Percentiles rank a stretch among this genome's conserved stretches.
Conservation (phyloP, 495 filamentous ascomycete species). For the Letharia columbiana region DNA sequence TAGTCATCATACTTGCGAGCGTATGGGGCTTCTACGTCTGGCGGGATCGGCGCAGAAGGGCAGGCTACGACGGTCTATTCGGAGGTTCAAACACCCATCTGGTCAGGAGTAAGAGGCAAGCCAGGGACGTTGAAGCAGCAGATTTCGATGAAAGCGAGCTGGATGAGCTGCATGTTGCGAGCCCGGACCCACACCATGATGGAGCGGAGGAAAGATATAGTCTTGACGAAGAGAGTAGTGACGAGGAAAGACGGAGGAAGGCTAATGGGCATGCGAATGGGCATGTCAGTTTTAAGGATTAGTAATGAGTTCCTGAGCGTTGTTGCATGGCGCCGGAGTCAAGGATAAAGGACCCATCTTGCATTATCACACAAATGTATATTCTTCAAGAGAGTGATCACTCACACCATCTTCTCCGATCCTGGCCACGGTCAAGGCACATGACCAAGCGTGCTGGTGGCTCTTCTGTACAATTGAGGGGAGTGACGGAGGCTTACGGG, state of each 20-base stretch:
- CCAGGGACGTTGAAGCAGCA: slow-evolving; percentile 63
- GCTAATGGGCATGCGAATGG: slow-evolving; percentile 23
- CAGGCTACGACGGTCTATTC: slow-evolving; percentile 46
- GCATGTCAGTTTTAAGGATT: slow-evolving; percentile 14
- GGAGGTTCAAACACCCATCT: slow-evolving; percentile 25
- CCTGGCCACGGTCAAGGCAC: neutral
- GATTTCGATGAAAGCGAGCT: slow-evolving; percentile 89
- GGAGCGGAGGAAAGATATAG: slow-evolving; percentile 40
- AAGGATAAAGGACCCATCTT: neutral
- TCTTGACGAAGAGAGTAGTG: slow-evolving; percentile 50
- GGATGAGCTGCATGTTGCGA: slow-evolving; percentile 57
- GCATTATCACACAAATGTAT: neutral
- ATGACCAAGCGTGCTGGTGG: neutral
- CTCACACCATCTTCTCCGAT: neutral
- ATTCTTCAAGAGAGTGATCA: neutral
- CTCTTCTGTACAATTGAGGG: neutral
- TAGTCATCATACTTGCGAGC: slow-evolving; percentile 69
- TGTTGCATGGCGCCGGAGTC: slow-evolving; percentile 5
- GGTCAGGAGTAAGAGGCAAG: slow-evolving; percentile 39
- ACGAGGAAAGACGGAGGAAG: slow-evolving; percentile 37
- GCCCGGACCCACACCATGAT: slow-evolving; percentile 24
- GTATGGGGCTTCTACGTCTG: slow-evolving; percentile 83
- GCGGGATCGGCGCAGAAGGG: slow-evolving; percentile 55
- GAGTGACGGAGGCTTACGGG: neutral
- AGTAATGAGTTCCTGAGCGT: neutral